A percentile compares a stretch with the other conserved stretches of the same genome.
These are phyloP conservation scores for Hanseniaspora meyeri DNA, from an alignment of 805 yeast genomes.

Conservation along the genomic window DNA sequence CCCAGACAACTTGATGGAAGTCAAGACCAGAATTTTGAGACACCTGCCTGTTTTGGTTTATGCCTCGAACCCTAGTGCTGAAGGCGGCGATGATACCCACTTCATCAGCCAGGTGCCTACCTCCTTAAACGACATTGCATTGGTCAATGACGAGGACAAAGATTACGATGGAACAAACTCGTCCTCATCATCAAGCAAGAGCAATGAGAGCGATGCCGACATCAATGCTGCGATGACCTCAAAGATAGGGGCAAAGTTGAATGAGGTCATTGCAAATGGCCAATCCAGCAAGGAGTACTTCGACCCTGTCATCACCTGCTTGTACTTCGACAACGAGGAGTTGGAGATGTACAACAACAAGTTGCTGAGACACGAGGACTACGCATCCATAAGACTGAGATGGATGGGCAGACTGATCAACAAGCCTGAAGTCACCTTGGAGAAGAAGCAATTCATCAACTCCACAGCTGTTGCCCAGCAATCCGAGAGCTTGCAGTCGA, in stretches of 20 bases:
- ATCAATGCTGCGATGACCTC: constrained; percentile 15
- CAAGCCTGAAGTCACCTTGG: constrained; percentile 68
- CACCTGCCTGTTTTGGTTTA: constrained; percentile 87
- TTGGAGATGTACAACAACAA: constrained; percentile 82
- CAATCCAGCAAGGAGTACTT: constrained; percentile 30
- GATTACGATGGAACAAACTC: background rate
- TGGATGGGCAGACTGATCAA: constrained; percentile 80
- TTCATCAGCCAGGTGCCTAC: constrained; percentile 22
- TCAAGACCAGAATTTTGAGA: constrained; percentile 85
- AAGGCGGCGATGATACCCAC: constrained; percentile 25
- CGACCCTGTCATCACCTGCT: constrained; percentile 75
- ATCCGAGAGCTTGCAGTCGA: constrained; percentile 20
- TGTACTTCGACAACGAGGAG: constrained; percentile 74
- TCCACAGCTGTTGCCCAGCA: constrained; percentile 19
- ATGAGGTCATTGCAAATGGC: constrained; percentile 17
- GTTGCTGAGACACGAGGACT: constrained; percentile 51
- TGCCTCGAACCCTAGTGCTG: constrained; percentile 29
- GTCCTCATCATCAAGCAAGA: background rate
- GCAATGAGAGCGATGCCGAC: constrained; percentile 17
- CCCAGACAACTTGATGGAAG: constrained; percentile 94
- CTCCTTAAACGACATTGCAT: constrained; percentile 18
- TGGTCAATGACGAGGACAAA: background rate
- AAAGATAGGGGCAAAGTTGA: constrained; percentile 27
- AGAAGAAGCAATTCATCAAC: constrained; percentile 61
- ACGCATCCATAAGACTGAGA: constrained; percentile 70